These are phyloP conservation scores for Cladosporium cucumerinum DNA, from an alignment of 2,329 filamentous ascomycete species.

Conservation along the genomic window DNA sequence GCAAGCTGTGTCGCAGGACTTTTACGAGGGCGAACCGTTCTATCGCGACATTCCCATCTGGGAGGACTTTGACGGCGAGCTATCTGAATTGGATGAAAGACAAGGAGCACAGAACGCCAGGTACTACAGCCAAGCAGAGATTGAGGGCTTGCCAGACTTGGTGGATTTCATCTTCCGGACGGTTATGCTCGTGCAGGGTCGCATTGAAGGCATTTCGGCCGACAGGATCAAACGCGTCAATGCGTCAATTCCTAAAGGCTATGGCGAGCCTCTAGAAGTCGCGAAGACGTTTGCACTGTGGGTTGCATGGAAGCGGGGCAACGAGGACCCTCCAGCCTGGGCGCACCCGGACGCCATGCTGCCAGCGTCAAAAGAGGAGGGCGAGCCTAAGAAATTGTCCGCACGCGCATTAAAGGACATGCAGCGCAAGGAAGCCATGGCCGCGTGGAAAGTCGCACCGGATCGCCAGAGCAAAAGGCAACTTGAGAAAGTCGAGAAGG, in stretches of 20 bases:
- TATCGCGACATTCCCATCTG: slow-evolving; percentile 55
- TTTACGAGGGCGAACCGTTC: slow-evolving; percentile 56
- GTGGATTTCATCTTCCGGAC: slow-evolving; percentile 61
- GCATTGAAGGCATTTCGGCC: slow-evolving; percentile 58
- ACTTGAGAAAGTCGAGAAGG: slow-evolving; percentile 3
- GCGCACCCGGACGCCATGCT: slow-evolving; percentile 56
- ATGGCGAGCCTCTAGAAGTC: slow-evolving; percentile 59
- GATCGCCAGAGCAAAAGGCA: slow-evolving; percentile 11
- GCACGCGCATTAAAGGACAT: slow-evolving; percentile 54
- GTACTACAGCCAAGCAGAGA: slow-evolving; percentile 61
- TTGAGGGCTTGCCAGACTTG: slow-evolving; percentile 59
- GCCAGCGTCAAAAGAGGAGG: slow-evolving; percentile 48
- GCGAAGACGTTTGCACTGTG: slow-evolving; percentile 61
- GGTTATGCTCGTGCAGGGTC: slow-evolving; percentile 58
- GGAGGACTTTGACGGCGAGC: slow-evolving; percentile 54
- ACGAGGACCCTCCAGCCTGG: slow-evolving; percentile 61
- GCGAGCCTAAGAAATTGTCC: slow-evolving; percentile 53
- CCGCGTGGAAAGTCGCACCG: slow-evolving; percentile 32
- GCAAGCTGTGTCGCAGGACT: slow-evolving; percentile 51
- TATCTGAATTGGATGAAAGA: slow-evolving; percentile 48
- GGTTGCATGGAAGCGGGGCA: slow-evolving; percentile 66
- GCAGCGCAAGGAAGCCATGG: slow-evolving; percentile 51
- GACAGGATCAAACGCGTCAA: slow-evolving; percentile 59
- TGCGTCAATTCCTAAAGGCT: slow-evolving; percentile 60
- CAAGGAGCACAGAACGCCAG: slow-evolving; percentile 52